Conservation (phyloP, 129 eudicot species). For the Lonicera japonica region DNA sequence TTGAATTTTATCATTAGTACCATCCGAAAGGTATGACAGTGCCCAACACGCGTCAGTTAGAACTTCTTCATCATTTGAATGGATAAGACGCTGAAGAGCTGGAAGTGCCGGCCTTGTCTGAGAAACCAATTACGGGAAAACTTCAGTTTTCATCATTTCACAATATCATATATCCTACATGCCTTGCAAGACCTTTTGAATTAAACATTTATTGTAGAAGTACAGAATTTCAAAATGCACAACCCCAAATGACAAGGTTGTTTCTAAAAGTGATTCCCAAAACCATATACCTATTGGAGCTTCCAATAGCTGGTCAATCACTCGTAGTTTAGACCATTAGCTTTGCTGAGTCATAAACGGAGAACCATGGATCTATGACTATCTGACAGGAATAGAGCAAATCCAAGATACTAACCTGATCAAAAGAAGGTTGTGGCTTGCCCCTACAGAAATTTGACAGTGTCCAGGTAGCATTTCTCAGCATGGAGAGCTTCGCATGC, state of each 20-base stretch:
- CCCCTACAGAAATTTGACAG: constrained; percentile 80
- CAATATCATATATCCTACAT: background rate
- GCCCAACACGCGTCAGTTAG: constrained; percentile 76
- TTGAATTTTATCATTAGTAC: constrained; percentile 15
- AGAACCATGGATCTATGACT: too few relatives aligned
- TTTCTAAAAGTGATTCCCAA: too few relatives aligned
- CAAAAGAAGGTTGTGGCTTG: constrained; percentile 73
- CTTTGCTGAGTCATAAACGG: too few relatives aligned
- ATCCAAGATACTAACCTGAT: constrained; percentile 44
- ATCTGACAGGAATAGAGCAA: background rate
- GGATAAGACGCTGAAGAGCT: constrained; percentile 61
- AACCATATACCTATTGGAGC: too few relatives aligned
- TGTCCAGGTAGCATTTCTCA: constrained; percentile 86
- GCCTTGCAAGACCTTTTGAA: background rate
- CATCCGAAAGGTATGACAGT: constrained; percentile 42
- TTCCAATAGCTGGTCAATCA: too few relatives aligned
- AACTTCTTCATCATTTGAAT: constrained; percentile 79
- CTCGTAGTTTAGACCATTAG: too few relatives aligned
- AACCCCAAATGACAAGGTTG: too few relatives aligned
- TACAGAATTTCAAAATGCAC: too few relatives aligned
- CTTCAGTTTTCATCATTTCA: too few relatives aligned
- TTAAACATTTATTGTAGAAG: too few relatives aligned
- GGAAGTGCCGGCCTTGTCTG: constrained; percentile 79
- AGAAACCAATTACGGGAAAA: background rate
- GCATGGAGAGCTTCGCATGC: constrained; percentile 77